These are phyloP conservation scores for Leccinum incarnatum DNA, from an alignment of 768 basidiomycete species.

Conservation along the genomic window DNA sequence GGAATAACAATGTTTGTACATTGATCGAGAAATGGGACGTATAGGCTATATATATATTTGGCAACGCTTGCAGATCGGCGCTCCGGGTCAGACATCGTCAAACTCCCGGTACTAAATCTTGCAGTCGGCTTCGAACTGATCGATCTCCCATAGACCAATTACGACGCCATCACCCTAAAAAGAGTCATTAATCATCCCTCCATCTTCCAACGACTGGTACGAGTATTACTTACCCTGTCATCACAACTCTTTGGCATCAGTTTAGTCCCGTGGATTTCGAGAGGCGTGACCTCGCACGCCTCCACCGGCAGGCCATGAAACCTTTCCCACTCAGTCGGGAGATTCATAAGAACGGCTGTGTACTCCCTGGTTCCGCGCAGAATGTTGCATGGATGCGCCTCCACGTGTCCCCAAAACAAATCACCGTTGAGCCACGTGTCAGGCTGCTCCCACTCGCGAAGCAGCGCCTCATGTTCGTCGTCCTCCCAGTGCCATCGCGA, in stretches of 20 bases:
- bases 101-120: not conserved
- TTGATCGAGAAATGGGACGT: no score
- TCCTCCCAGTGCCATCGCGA: not conserved
- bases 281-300: conserved; percentile 25
- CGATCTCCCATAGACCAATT: conserved; percentile 13
- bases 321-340: conserved; percentile 22
- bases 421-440: conserved; percentile 15
- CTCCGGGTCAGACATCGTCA: no score
- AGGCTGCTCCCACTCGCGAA: conserved; percentile 3
- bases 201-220: not conserved
- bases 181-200: not conserved
- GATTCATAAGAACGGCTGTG: conserved; percentile 28
- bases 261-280: conserved; percentile 23
- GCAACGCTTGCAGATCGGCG: no score
- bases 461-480: not conserved
- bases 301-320: conserved; percentile 12
- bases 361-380: conserved; percentile 27
- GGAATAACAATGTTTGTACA: no score
- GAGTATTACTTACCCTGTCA: conserved; percentile 11
- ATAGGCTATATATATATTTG: no score
- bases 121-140: not conserved
- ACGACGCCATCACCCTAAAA: conserved; percentile 19
- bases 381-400: conserved; percentile 23
- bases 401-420: conserved; percentile 22
- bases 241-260: conserved; percentile 23